Evolutionary conservation across 768 basidiomycete genomes (phyloP), one percentile per base, ranked within the genome.

Genomic region (Russula olivacea): DNA sequence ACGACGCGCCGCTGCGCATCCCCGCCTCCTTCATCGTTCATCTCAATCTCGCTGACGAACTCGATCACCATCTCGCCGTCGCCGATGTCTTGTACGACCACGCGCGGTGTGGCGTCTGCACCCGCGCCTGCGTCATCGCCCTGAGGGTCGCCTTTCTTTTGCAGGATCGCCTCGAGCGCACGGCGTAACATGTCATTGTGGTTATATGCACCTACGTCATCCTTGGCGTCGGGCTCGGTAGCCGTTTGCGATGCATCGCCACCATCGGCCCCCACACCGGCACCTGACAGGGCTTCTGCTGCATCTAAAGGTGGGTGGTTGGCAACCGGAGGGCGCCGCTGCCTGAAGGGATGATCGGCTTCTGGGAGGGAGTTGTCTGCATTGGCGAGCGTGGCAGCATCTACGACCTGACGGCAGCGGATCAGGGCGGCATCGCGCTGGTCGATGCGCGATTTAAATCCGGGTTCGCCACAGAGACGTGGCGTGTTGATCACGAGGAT

Each of bases 401-500:
- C 59, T 51, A 93, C 79, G 66, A 94, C 80, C 74, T 92, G 85
- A 52, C 92, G 86, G 74, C 92, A 94, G 61, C 84, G 85, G 69
- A 93, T 86, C 69, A 80, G 75, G 12, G 85, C 79, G 68, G 91
- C 88, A 56, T 85, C 83, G 54, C 79, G 80, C 43, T 80, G 76
- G 66, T 90, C 86, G 52, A 80, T 80, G 36, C 79, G 83, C 60
- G 90, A 89, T 73, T 83, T 88, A 78, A 99, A 98, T 12, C 94
- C 91, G 19, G 94, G 94, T 69, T 96, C 88, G 63, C 87, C 84
- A 71, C 97, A 98, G 21, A 99, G 80, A 59, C 93, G 89, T 38
- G 97, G 95, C 0, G 96, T 97, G 73, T 98, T 90, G 61, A 98
- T 86, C 67, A 98, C 88, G 55, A 98, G 80, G 50, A 97, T 86